A percentile compares a stretch with the other conserved stretches of the same genome.
phyloP scores from a whole-genome alignment of 306 rosid species.

The Psophocarpus tetragonolobus region DNA sequence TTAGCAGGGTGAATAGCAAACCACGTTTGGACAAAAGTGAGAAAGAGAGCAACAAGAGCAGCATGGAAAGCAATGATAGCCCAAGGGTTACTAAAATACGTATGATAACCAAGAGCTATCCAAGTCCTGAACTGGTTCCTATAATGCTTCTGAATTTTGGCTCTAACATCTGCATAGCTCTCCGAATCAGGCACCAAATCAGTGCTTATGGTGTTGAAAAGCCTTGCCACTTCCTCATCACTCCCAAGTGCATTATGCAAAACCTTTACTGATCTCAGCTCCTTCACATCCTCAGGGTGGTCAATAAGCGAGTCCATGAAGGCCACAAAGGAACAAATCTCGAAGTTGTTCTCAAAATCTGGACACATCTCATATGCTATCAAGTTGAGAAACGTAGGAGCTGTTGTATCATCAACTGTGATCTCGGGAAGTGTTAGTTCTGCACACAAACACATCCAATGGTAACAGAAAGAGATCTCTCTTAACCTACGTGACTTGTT shows the following conservation, averaged over 20 bases:
- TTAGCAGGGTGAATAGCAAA: not conserved
- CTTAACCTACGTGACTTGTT: not conserved
- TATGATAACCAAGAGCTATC: slow-evolving; percentile 17
- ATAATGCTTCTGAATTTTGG: not conserved
- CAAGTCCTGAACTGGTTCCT: not conserved
- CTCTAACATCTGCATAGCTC: not conserved
- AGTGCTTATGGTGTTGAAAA: slow-evolving; percentile 32
- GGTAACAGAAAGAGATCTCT: not conserved
- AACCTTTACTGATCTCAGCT: not conserved
- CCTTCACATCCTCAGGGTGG: slow-evolving; percentile 34
- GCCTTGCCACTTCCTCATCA: slow-evolving; percentile 40
- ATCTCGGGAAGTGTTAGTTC: slow-evolving; percentile 15
- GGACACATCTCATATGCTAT: slow-evolving; percentile 40
- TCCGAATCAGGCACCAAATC: slow-evolving; percentile 15
- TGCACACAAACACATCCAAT: not conserved
- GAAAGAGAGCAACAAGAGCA: not conserved
- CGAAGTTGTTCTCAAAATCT: slow-evolving; percentile 31
- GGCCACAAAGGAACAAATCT: slow-evolving; percentile 22
- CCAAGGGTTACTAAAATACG: slow-evolving; percentile 42
- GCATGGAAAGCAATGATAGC: slow-evolving; percentile 26
- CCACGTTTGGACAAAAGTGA: slow-evolving; percentile 26
- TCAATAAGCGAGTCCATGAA: slow-evolving; percentile 50
- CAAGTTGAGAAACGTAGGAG: not conserved
- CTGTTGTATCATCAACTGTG: slow-evolving; percentile 13
- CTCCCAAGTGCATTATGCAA: slow-evolving; percentile 40